Percentiles rank a stretch among this genome's conserved stretches.
These are phyloP conservation scores for Falciphora oryzae DNA, from an alignment of 2,329 filamentous ascomycete species.

Conservation along the genomic window DNA sequence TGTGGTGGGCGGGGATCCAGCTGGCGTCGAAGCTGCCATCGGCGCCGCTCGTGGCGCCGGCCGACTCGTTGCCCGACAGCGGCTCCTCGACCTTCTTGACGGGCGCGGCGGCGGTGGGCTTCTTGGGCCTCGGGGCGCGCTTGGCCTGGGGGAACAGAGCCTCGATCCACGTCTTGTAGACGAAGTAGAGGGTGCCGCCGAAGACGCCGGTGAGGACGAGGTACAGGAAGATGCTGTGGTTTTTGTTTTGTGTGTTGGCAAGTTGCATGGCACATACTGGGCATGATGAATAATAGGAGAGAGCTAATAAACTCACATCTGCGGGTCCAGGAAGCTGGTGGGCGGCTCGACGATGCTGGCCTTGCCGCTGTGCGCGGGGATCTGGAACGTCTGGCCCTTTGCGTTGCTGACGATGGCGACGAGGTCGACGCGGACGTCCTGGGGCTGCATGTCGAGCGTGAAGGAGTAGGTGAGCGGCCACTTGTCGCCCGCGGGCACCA, in stretches of 20 bases:
- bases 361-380: conserved; percentile 74
- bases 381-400: conserved; percentile 65
- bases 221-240: conserved; percentile 87
- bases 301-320: conserved; percentile 48
- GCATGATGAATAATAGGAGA: too few species aligned
- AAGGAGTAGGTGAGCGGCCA: conserved; percentile 78
- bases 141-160: conserved; percentile 91
- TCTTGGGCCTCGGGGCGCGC: conserved; percentile 54
- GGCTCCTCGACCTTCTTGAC: conserved; percentile 62
- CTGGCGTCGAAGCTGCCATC: conserved; percentile 77
- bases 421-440: conserved; percentile 76
- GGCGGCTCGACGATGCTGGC: conserved; percentile 63
- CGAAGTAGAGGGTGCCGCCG: conserved; percentile 80
- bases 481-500: conserved; percentile 69
- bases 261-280: too few species aligned
- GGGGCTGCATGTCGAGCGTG: conserved; percentile 84
- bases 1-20: conserved; percentile 88
- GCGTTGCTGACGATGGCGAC: conserved; percentile 63
- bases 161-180: conserved; percentile 97
- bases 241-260: background rate
- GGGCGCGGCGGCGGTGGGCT: conserved; percentile 22
- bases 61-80: conserved; percentile 64
- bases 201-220: conserved; percentile 78
- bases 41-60: conserved; percentile 61
- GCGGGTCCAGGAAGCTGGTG: conserved; percentile 21